Conservation (phyloP, 495 filamentous ascomycete species). For the Neurospora sp. region DNA sequence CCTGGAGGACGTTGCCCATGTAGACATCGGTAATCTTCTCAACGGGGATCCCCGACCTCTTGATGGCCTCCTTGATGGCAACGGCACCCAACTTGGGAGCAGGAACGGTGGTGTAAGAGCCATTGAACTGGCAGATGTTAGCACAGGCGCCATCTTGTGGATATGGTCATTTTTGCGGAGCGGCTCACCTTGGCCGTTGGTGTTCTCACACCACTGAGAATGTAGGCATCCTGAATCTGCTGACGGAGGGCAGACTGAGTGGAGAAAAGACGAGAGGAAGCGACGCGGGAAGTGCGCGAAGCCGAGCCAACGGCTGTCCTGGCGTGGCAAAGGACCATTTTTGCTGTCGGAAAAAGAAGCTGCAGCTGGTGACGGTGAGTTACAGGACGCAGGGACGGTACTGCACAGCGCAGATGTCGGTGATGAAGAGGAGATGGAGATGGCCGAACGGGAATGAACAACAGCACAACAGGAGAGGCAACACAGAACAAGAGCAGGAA, state of each 20-base stretch:
- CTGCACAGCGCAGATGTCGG: not conserved
- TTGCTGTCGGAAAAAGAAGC: not conserved
- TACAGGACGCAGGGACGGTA: not conserved
- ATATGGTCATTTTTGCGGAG: not conserved
- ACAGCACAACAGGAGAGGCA: not conserved
- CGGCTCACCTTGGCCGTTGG: constrained; percentile 69
- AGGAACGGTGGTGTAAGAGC: constrained; percentile 69
- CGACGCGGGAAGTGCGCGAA: constrained; percentile 1
- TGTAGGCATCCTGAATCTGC: constrained; percentile 84
- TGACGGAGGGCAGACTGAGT: constrained; percentile 45
- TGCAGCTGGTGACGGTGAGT: not conserved
- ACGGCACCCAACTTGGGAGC: constrained; percentile 76
- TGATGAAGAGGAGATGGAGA: not conserved
- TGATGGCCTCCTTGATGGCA: constrained; percentile 80
- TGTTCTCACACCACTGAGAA: constrained; percentile 77
- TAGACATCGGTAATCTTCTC: constrained; percentile 80
- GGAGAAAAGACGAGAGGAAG: constrained; percentile 54
- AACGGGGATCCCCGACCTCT: constrained; percentile 68
- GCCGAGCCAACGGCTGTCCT: not conserved
- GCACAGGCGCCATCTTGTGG: not conserved
- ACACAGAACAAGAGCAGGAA: not conserved
- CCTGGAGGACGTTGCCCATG: constrained; percentile 95
- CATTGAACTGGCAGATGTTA: constrained; percentile 66
- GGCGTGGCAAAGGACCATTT: not conserved
- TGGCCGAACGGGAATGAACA: not conserved